Percentiles rank a stretch among this genome's conserved stretches.
phyloP scores from a whole-genome alignment of 176 grass and related monocot genomes.

The Carex littledalei region DNA sequence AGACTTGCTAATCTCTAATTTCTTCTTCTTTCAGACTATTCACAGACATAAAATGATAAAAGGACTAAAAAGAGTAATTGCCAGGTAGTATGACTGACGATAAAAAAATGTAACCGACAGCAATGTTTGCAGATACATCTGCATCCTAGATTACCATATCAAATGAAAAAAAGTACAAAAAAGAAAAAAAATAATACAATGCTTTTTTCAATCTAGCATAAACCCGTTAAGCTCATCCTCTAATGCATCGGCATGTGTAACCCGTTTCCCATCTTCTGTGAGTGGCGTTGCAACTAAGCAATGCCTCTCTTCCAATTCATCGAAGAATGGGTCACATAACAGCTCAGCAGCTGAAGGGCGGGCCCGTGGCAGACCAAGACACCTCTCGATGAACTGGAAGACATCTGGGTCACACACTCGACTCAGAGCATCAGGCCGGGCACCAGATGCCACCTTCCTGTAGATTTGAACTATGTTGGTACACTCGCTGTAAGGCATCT shows the following conservation, averaged over 20 bases:
- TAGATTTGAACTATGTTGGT: conserved; percentile 71
- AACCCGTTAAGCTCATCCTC: conserved; percentile 9
- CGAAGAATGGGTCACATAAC: conserved; percentile 69
- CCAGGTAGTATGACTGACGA: not conserved
- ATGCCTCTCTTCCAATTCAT: conserved; percentile 32
- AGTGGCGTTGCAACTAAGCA: conserved; percentile 1
- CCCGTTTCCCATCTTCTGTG: not conserved
- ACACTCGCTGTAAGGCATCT: conserved; percentile 90
- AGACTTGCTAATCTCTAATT: not conserved
- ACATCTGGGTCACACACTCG: conserved; percentile 63
- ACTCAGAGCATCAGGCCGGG: conserved; percentile 42
- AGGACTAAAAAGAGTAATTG: not conserved
- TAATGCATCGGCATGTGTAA: not conserved
- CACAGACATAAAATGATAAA: not conserved
- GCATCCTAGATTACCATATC: not conserved
- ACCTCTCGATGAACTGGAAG: conserved; percentile 66
- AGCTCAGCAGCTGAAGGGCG: conserved; percentile 68
- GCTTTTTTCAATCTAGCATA: not conserved
- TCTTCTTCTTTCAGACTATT: not conserved
- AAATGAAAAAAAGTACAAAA: not conserved
- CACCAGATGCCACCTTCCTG: conserved; percentile 46
- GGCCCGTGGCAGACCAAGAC: conserved; percentile 50
- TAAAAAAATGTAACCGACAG: not conserved
- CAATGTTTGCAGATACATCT: not conserved
- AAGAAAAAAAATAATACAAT: not conserved